Conservation (phyloP, 2,329 filamentous ascomycete species). For the Dryadomyces quercus-mongolicae region DNA sequence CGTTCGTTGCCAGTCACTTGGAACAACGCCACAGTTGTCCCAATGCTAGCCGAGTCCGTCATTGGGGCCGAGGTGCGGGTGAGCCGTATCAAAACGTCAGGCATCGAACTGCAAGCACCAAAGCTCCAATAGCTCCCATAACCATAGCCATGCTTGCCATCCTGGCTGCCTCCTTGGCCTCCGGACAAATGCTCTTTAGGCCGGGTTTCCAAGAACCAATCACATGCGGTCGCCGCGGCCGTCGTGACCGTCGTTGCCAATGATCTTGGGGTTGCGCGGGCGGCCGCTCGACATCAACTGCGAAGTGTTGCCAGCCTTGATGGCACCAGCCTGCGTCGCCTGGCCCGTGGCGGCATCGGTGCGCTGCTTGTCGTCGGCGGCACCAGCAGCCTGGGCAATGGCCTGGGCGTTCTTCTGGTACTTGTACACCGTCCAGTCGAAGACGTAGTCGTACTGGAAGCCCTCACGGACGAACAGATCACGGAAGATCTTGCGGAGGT, state of each 20-base stretch:
- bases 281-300: slow-evolving; percentile 60
- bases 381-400: slow-evolving; percentile 68
- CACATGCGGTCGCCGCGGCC: slow-evolving; percentile 86
- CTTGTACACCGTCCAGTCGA: slow-evolving; percentile 99
- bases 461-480: slow-evolving; percentile 97
- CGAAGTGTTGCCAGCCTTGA: slow-evolving; percentile 47
- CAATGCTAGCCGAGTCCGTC: neutral
- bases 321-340: slow-evolving; percentile 36
- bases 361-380: slow-evolving; percentile 70
- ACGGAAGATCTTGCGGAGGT: slow-evolving; percentile 99
- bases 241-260: slow-evolving; percentile 57
- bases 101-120: neutral
- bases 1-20: neutral
- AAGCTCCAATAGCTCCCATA: neutral
- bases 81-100: neutral
- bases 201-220: slow-evolving; percentile 31
- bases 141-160: neutral
- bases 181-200: neutral
- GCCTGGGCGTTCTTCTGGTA: slow-evolving; percentile 99
- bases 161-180: neutral
- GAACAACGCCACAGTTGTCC: neutral
- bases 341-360: slow-evolving; percentile 53
- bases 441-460: slow-evolving; percentile 99
- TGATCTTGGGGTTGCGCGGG: slow-evolving; percentile 73
- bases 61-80: neutral